Percentiles rank a stretch among this genome's conserved stretches.
phyloP scores from a whole-genome alignment of 768 basidiomycete genomes.

The Boletus speciosus region DNA sequence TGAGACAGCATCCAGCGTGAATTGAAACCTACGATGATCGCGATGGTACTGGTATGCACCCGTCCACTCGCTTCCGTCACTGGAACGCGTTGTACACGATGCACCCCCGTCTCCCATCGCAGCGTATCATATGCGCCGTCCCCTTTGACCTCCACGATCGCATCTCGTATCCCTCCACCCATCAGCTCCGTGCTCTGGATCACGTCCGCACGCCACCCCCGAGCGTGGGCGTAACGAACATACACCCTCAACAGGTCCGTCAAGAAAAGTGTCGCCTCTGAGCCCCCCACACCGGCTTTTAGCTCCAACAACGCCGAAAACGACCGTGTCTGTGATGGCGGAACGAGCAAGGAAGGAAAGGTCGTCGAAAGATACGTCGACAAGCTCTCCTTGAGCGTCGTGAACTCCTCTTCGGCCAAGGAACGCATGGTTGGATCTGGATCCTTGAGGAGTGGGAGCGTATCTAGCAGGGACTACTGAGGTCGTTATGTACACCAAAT shows the following conservation, averaged over 20 bases:
- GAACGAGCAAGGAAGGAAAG: conserved; percentile 64
- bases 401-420: conserved; percentile 43
- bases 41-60: conserved; percentile 69
- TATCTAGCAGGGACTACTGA: conserved; percentile 66
- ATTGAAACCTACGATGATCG: conserved; percentile 12
- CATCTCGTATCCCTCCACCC: conserved; percentile 71
- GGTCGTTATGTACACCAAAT: conserved; percentile 11
- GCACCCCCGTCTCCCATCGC: conserved; percentile 92
- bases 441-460: conserved; percentile 60
- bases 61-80: conserved; percentile 85
- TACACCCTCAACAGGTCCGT: conserved; percentile 56
- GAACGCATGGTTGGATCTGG: conserved; percentile 34
- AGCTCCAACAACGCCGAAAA: conserved; percentile 84
- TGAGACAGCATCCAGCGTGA: not conserved
- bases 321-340: conserved; percentile 59
- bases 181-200: conserved; percentile 58
- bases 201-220: conserved; percentile 60
- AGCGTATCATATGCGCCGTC: conserved; percentile 74
- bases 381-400: conserved; percentile 32
- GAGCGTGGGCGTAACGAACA: conserved; percentile 50
- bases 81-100: conserved; percentile 92
- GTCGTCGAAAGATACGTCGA: conserved; percentile 33
- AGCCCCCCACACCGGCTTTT: conserved; percentile 46
- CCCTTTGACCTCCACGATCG: conserved; percentile 75
- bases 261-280: conserved; percentile 45